Conservation (phyloP, 1,284 basidiomycete species). For the Cystobasidium sp. region DNA sequence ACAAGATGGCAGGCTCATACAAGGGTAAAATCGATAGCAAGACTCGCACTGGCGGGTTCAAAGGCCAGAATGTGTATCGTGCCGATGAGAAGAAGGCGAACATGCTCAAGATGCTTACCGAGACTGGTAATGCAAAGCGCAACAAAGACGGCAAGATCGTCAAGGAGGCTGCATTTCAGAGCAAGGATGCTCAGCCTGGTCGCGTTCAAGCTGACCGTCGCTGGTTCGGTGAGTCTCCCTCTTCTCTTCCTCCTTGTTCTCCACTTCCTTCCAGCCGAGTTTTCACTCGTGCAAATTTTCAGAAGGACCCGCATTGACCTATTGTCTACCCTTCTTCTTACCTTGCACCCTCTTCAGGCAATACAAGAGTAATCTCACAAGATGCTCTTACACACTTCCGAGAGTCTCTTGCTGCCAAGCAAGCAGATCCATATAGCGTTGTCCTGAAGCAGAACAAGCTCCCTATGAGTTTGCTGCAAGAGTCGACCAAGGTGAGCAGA, state of each 20-base stretch:
- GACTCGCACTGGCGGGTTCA: conserved; percentile 11
- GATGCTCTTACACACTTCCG: conserved; percentile 91
- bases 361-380: conserved; percentile 97
- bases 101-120: conserved; percentile 80
- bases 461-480: conserved; percentile 85
- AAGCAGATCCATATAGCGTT: conserved; percentile 91
- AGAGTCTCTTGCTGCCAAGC: conserved; percentile 77
- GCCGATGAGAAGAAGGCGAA: conserved; percentile 67
- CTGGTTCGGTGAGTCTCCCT: conserved; percentile 82
- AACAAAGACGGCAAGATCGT: conserved; percentile 88
- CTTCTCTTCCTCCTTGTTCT: not conserved
- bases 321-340: not conserved
- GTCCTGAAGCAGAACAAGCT: conserved; percentile 88
- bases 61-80: conserved; percentile 52
- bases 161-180: conserved; percentile 90
- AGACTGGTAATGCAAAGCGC: conserved; percentile 82
- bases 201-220: conserved; percentile 88
- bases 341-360: conserved; percentile 64
- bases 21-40: conserved; percentile 2
- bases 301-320: not conserved
- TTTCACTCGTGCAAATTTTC: conserved; percentile 22
- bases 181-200: conserved; percentile 81
- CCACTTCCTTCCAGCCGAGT: not conserved
- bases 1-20: not conserved
- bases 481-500: conserved; percentile 18